Percentiles rank a stretch among this genome's conserved stretches.
Evolutionary conservation across 2,329 filamentous ascomycete species (phyloP).

Genomic region (Epichloe gansuensis): DNA sequence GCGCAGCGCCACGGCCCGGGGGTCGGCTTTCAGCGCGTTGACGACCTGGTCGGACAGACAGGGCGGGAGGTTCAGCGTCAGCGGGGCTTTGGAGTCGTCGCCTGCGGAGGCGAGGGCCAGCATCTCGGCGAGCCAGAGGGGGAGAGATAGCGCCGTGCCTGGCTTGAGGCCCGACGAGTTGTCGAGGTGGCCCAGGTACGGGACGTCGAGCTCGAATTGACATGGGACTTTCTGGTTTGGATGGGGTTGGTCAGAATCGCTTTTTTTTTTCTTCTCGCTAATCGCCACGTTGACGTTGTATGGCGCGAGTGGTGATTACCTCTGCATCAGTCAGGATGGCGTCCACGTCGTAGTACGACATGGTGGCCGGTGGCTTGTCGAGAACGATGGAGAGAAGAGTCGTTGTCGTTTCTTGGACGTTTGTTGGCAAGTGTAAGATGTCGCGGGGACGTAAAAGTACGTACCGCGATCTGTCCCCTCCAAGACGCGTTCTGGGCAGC

Average conservation of each 20-base stretch:
- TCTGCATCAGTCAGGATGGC: constrained; percentile 77
- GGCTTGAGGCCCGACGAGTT: constrained; percentile 68
- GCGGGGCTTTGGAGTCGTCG: constrained; percentile 41
- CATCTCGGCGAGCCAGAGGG: constrained; percentile 91
- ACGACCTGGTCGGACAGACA: constrained; percentile 68
- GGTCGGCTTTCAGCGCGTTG: constrained; percentile 83
- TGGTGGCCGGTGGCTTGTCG: constrained; percentile 9
- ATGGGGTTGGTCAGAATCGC: neutral
- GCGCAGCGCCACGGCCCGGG: constrained; percentile 74
- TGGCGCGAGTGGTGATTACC: constrained; percentile 26
- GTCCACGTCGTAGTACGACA: constrained; percentile 79
- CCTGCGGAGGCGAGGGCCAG: constrained; percentile 55
- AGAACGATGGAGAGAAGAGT: neutral
- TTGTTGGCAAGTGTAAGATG: neutral
- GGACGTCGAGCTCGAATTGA: constrained; percentile 82
- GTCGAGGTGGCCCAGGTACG: constrained; percentile 78
- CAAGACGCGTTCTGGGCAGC: neutral
- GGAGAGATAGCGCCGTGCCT: constrained; percentile 68
- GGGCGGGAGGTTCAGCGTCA: constrained; percentile 69
- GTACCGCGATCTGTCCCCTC: too few relatives aligned
- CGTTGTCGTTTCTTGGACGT: neutral
- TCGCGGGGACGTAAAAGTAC: neutral
- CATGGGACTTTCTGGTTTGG: constrained; percentile 72
- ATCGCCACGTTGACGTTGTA: too few relatives aligned
- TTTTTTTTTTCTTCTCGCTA: too few relatives aligned